Evolutionary conservation across 495 filamentous ascomycete species (phyloP).

Genomic region (Daldinia concentrica): DNA sequence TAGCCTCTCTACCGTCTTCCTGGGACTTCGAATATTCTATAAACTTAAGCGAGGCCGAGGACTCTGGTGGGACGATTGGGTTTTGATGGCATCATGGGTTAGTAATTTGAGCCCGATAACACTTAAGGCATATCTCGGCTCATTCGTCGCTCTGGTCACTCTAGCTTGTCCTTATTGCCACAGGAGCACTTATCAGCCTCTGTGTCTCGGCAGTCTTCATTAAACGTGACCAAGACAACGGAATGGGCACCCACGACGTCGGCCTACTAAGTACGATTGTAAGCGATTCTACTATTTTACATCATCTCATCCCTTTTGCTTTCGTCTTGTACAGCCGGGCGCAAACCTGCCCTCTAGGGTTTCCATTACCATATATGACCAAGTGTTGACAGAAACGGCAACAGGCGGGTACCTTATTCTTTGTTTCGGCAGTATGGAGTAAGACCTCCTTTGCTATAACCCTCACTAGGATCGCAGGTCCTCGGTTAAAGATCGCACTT

Average conservation of each 20-base stretch:
- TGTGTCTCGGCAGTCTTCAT: neutral
- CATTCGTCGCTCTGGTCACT: neutral
- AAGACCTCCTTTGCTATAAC: neutral
- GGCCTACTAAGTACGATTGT: neutral
- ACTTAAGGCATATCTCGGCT: neutral
- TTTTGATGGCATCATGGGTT: constrained; percentile 51
- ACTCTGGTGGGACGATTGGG: constrained; percentile 49
- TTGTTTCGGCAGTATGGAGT: neutral
- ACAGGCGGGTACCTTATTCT: neutral
- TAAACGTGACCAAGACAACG: neutral
- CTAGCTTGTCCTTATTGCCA: neutral
- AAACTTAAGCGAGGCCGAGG: constrained; percentile 33
- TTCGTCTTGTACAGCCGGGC: no score
- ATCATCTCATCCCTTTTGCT: no score
- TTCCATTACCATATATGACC: neutral
- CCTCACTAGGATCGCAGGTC: neutral
- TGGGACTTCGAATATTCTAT: constrained; percentile 36
- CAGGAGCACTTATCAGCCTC: neutral
- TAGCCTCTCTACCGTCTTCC: neutral
- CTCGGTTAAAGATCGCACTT: constrained; percentile 6
- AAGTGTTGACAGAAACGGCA: neutral
- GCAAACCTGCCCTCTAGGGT: no score
- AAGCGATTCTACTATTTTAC: neutral
- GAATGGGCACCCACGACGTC: neutral
- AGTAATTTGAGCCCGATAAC: constrained; percentile 5